Evolutionary conservation across 139 green algal genomes (phyloP), one percentile per base, ranked within the genome.

Genomic region (Chlamydomonas sphaeroides): DNA sequence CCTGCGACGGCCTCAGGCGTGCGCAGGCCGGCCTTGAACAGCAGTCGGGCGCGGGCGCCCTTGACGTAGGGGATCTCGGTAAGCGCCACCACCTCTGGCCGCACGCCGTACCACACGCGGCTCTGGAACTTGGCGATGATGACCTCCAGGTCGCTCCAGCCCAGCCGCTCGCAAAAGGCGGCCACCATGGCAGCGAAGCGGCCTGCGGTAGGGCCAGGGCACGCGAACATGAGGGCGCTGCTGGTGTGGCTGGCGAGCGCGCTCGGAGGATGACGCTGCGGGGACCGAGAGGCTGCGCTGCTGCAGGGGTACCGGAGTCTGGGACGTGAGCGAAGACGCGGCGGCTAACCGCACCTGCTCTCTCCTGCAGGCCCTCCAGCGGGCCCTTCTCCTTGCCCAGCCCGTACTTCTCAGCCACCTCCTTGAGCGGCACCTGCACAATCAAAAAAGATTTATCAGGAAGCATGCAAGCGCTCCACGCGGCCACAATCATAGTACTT

Each of bases 101-200:
- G 77, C 42, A 96, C 93, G 1, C 92, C 94, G 57, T 86, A 75
- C 48, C 87, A 89, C 39, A 96, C 92, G 1, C 94, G 86, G 20
- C 65, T 79, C 84, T 82, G 95, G 84, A 98, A 97, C 71, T 93
- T 91, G 30, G 90, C 70, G 20, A 98, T 88, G 35, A 98, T 85
- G 0, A 88, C 61, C 83, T 97, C 91, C 79, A 98, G 75, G 84
- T 94, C 88, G 15, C 53, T 39, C 90, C 91, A 97, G 57, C 91
- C 91, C 84, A 97, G 77, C 71, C 93, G 89, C 68, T 93, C 92
- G 76, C 95, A 98, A 76, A 98, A 98, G 65, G 90, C 86, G 0
- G 91, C 88, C 35, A 95, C 88, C 90, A 95, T 96, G 79, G 56
- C 77, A 0, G 95, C 91, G 70, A 93, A 94, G 53, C 85, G 80